These are phyloP conservation scores for Cryphonectria nitschkei DNA, from an alignment of 2,329 filamentous ascomycete genomes.

Conservation along the genomic window DNA sequence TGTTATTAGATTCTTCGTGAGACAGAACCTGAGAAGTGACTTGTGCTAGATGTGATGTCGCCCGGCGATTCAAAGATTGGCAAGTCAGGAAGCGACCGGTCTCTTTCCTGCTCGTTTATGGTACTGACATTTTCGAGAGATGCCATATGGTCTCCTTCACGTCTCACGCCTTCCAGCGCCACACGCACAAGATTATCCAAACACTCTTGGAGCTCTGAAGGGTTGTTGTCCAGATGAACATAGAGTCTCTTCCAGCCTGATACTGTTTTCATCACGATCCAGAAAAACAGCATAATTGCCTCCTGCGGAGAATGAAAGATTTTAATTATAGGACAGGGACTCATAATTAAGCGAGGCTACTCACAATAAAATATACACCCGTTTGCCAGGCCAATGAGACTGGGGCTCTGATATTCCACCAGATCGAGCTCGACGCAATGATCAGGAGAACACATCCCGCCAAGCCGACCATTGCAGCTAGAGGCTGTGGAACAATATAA, in stretches of 20 bases:
- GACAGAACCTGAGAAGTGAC: background rate
- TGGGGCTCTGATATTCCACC: constrained; percentile 11
- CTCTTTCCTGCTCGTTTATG: background rate
- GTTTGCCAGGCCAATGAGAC: constrained; percentile 16
- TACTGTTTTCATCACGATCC: constrained; percentile 12
- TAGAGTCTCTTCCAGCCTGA: constrained; percentile 12
- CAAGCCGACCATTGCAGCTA: constrained; percentile 19
- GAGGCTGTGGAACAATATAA: constrained; percentile 18
- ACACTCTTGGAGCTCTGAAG: constrained; percentile 10
- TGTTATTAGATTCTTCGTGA: background rate
- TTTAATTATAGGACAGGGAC: background rate
- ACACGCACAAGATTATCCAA: constrained; percentile 9
- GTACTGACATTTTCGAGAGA: background rate
- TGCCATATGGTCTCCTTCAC: background rate
- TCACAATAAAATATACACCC: constrained; percentile 19
- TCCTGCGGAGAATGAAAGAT: background rate
- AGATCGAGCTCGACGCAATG: constrained; percentile 20
- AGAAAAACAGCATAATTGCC: background rate
- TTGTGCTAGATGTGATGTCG: background rate
- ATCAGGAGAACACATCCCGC: constrained; percentile 19
- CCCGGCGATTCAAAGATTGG: background rate
- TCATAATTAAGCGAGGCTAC: background rate
- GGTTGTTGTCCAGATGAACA: constrained; percentile 12
- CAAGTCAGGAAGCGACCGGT: background rate
- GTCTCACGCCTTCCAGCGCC: constrained; percentile 7